Evolutionary conservation across 2,329 filamentous ascomycete genomes (phyloP).

Genomic region (Phyllachora maydis): DNA sequence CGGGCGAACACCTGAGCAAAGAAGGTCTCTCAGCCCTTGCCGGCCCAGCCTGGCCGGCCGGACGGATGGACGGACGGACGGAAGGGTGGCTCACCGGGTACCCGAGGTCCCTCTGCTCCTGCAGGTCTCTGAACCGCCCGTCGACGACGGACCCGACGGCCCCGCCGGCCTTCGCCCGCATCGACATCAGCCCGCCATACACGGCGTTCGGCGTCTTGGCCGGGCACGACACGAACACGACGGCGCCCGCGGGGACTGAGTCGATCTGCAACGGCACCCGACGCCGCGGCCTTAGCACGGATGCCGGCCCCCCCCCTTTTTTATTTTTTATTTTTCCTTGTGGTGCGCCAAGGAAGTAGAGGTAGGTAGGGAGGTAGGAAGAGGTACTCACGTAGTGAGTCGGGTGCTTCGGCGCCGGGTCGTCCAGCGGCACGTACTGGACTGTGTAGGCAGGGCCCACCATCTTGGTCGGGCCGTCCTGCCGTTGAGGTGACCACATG

Average conservation of each 20-base stretch:
- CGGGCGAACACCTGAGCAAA: constrained; percentile 16
- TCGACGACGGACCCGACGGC: constrained; percentile 28
- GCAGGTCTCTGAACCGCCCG: constrained; percentile 27
- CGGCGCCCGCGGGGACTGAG: constrained; percentile 19
- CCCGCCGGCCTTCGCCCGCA: constrained; percentile 19
- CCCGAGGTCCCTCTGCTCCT: constrained; percentile 26
- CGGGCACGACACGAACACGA: constrained; percentile 28
- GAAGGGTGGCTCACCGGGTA: constrained; percentile 15
- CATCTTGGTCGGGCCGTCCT: constrained; percentile 27
- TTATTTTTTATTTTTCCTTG: too few species aligned
- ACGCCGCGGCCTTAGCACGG: too few species aligned
- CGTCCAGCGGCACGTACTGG: constrained; percentile 23
- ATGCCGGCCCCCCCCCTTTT: too few species aligned
- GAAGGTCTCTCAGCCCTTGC: too few species aligned
- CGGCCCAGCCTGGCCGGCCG: too few species aligned
- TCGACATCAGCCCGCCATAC: constrained; percentile 32
- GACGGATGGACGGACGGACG: too few species aligned
- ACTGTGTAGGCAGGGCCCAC: constrained; percentile 33
- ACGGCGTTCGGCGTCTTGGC: constrained; percentile 23
- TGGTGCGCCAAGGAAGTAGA: not conserved
- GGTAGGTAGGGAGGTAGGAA: not conserved
- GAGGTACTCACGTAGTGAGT: constrained; percentile 20
- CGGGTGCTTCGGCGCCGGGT: constrained; percentile 20
- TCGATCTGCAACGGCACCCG: constrained; percentile 31
- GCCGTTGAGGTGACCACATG: constrained; percentile 30